Evolutionary conservation across 441 rosid species (phyloP).

Genomic region (Corymbia citriodora): DNA sequence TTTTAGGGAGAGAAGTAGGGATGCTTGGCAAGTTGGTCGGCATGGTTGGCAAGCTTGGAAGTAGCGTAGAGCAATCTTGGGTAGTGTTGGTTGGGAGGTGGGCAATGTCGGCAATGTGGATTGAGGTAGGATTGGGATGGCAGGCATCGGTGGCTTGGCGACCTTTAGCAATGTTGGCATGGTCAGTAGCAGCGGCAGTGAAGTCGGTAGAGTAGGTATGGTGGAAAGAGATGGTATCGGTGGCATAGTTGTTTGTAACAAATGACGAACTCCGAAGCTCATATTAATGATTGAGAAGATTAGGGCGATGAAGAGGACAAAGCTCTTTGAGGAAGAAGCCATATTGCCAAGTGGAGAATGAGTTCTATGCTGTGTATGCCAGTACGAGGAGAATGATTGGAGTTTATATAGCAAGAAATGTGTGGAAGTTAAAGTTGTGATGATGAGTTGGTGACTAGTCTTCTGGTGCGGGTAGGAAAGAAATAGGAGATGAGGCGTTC

Average conservation of each 20-base stretch:
- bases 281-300: background rate
- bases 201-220: background rate
- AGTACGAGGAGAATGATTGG: background rate
- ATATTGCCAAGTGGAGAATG: background rate
- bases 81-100: background rate
- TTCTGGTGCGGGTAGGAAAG: background rate
- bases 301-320: background rate
- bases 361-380: background rate
- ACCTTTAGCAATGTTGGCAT: background rate
- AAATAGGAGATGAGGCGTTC: background rate
- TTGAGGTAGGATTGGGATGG: background rate
- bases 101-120: background rate
- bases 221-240: background rate
- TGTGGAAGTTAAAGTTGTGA: background rate
- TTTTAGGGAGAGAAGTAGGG: background rate
- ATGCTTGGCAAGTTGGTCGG: background rate
- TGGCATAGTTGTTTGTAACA: background rate
- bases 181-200: background rate
- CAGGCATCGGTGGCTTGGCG: background rate
- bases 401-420: background rate
- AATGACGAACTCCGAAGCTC: background rate
- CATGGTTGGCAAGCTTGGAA: background rate
- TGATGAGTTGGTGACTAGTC: background rate
- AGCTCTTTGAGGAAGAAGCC: background rate
- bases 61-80: background rate